Conservation (phyloP, 192 early-diverging fungal species). For the Coemansia guatemalensis region DNA sequence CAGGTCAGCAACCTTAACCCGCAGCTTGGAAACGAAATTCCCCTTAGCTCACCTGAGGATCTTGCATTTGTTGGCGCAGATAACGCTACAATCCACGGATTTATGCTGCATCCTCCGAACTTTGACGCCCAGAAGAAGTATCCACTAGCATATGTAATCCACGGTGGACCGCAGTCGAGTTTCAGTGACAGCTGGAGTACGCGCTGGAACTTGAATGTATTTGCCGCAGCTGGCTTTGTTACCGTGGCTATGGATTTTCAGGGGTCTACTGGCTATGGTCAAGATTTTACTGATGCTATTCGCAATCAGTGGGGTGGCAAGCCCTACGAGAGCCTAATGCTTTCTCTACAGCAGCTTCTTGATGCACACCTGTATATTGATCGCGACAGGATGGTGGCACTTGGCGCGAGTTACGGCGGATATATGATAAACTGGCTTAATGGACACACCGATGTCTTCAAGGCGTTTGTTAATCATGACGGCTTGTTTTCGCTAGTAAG, state of each 20-base stretch:
- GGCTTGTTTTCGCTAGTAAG: slow-evolving; percentile 71
- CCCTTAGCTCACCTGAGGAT: slow-evolving; percentile 60
- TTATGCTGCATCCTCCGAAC: slow-evolving; percentile 42
- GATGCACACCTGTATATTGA: slow-evolving; percentile 58
- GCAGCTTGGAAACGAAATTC: slow-evolving; percentile 27
- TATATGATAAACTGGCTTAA: slow-evolving; percentile 91
- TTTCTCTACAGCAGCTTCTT: slow-evolving; percentile 61
- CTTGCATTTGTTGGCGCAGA: slow-evolving; percentile 65
- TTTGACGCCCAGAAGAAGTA: slow-evolving; percentile 61
- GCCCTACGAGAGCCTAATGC: slow-evolving; percentile 74
- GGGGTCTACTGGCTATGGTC: slow-evolving; percentile 83
- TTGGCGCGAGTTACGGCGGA: slow-evolving; percentile 74
- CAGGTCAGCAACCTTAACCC: slow-evolving; percentile 51
- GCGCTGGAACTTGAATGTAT: slow-evolving; percentile 77
- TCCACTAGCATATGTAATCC: slow-evolving; percentile 79
- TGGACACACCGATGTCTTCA: slow-evolving; percentile 73
- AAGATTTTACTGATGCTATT: slow-evolving; percentile 75
- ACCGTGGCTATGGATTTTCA: slow-evolving; percentile 73
- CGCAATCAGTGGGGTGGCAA: slow-evolving; percentile 73
- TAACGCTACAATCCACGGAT: slow-evolving; percentile 50
- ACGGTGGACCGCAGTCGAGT: slow-evolving; percentile 78
- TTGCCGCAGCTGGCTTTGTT: slow-evolving; percentile 69
- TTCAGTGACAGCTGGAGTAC: slow-evolving; percentile 55
- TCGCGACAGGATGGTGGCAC: slow-evolving; percentile 56
- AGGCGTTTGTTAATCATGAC: slow-evolving; percentile 75